Evolutionary conservation across 1,284 basidiomycete genomes (phyloP).

Genomic region (Tilletia caries): DNA sequence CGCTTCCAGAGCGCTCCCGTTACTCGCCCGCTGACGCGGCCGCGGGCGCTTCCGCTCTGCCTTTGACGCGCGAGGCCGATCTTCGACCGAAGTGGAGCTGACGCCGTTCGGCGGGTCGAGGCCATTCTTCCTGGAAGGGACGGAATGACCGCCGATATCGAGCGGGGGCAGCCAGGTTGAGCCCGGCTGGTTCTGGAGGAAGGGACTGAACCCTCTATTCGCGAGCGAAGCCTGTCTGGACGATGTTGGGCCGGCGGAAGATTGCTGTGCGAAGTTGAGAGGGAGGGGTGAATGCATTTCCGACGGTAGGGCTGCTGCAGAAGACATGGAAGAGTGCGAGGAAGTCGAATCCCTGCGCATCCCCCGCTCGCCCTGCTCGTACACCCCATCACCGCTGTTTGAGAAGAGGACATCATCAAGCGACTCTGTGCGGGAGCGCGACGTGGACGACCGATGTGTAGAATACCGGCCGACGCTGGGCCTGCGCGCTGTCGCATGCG

Average conservation of each 20-base stretch:
- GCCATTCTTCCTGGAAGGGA: conserved; percentile 20
- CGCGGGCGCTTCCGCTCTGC: conserved; percentile 18
- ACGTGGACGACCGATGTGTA: too few species aligned
- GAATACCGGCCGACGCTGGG: too few species aligned
- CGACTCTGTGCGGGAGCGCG: too few species aligned
- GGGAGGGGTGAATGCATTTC: too few species aligned
- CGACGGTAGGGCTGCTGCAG: not conserved
- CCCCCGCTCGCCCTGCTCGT: conserved; percentile 8
- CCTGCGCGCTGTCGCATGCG: not conserved
- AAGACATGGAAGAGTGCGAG: not conserved
- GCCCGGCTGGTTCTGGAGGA: too few species aligned
- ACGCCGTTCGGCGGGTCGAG: conserved; percentile 16
- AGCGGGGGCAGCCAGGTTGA: not conserved
- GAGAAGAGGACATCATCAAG: too few species aligned
- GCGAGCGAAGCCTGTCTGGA: too few species aligned
- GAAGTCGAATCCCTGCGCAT: not conserved
- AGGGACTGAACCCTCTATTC: too few species aligned
- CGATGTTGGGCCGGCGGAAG: too few species aligned
- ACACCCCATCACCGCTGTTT: not conserved
- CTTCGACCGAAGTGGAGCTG: not conserved
- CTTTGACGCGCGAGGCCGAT: conserved; percentile 3
- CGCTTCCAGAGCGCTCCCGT: conserved; percentile 48
- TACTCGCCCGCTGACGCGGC: conserved; percentile 20
- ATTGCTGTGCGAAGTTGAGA: too few species aligned
- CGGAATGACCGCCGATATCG: conserved; percentile 16